Base-by-base conservation (phyloP, 345 rosid species). In the Kernera saxatilis region DNA sequence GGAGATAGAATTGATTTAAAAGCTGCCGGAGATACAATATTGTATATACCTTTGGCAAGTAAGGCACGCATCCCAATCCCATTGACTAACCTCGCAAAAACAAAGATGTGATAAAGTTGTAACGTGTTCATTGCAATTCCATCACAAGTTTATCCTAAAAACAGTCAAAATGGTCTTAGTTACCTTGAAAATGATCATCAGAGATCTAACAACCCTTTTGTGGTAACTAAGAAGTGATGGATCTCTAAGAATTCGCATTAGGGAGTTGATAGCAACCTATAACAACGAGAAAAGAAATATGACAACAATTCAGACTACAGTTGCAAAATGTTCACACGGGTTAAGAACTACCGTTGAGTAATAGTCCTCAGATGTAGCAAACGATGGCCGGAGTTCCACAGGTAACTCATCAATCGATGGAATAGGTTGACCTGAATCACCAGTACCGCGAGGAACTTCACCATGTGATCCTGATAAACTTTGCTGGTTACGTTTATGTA, bases 181-280 rank as follows among this genome's bases (percentile, higher is more conserved):
- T 81, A 94, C 99, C 98, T 94, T 89, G 76, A 94, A 94, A 77
- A 94, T 88, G 85, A 89, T 87, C 98, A 94, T 84, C 57, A 94
- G 89, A 64, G 99, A 94, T 67, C 92, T 92, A 71, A 94, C 98
- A 84, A 89, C 99, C 91, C 88, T 88, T 80, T 86, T 88, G 87
- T 94, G 99, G 85, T 91, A 85, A 80, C 97, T 91, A 66, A 89
- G 85, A 74, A 94, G 96, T 15, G 98, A 94, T 57, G 98, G 87
- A 82, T 94, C 98, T 80, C 97, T 91, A 70, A 94, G 88, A 83
- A 91, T 92, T 71, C 98, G 88, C 98, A 91, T 89, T 49, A 94
- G 90, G 59, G 99, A 94, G 83, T 88, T 94, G 69, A 94, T 86
- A 37, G 99, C 99, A 80, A 92, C 99, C 99, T 94, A 84, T 44